Base-by-base conservation (phyloP, 495 filamentous ascomycete species). In the Penicillium bialowiezense region DNA sequence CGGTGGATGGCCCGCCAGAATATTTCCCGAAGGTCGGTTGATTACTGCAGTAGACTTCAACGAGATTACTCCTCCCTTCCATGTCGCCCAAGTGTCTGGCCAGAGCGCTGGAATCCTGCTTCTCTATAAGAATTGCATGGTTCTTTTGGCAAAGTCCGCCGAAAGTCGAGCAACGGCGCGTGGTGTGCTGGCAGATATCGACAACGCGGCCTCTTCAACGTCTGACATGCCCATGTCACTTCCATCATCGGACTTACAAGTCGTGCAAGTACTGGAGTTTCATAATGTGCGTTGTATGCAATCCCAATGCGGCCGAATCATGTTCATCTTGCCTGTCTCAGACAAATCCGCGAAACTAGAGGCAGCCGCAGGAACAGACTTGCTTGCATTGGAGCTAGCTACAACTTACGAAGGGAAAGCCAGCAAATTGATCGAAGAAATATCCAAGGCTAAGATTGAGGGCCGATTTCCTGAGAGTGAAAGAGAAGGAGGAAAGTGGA, bases 371-470 rank as follows among this genome's bases (percentile, higher is more conserved):
- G 81, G 80, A 35, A 83, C 87, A 52, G 67, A 84, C 24, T 78
- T 95, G 14, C 77, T 82, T 42, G 72, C 72, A 1, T 51, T 76
- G 45, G 67, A 71, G 46, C 59, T 69, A n/a, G 58, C 65, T 35
- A 87, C 86, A 18, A 74, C 81, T 19, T 95, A 96, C 62, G 88
- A 96, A 62, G 87, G 85, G 9, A 92, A 80, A 52, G 88, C 87
- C 5, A 69, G 72, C 37, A 86, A 87, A 34, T 83, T 89, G 58
- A 82, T 83, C 7, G 93, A 98, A 70, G 93, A 98, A 52, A 75
- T 96, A 19, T 78, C 81, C 18, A 92, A 89, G 65, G 92, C 92
- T 8, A 83, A 83, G 49, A 85, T 96, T 42, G 92, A 96, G 64
- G 87, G 83, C 7, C 78, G 93, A 31, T 92, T 90, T 57, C 67